Evolutionary conservation across 2,329 filamentous ascomycete genomes (phyloP).

Genomic region (Tolypocladium cylindrosporum): DNA sequence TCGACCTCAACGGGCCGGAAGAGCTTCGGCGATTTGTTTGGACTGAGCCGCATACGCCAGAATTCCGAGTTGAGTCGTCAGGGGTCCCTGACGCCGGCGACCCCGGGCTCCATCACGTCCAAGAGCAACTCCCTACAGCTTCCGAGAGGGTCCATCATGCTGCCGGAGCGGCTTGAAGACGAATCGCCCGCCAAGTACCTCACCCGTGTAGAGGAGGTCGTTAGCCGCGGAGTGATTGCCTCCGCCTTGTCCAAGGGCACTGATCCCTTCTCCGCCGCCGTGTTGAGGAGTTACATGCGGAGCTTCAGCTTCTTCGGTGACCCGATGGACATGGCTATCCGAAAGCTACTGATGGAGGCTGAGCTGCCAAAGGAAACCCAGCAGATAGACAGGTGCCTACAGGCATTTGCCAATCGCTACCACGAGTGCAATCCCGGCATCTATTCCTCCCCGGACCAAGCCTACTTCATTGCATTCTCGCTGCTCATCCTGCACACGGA

Average conservation of each 20-base stretch:
- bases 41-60: conserved; percentile 67
- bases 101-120: conserved; percentile 59
- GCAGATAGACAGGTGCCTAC: conserved; percentile 89
- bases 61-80: conserved; percentile 66
- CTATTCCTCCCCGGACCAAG: conserved; percentile 81
- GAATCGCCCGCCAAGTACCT: conserved; percentile 89
- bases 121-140: conserved; percentile 79
- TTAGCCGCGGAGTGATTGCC: conserved; percentile 75
- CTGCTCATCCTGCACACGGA: conserved; percentile 94
- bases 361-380: conserved; percentile 96
- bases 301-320: conserved; percentile 93
- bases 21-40: conserved; percentile 85
- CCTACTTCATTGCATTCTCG: conserved; percentile 97
- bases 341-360: conserved; percentile 92
- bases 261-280: conserved; percentile 73
- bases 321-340: conserved; percentile 94
- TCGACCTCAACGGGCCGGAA: conserved; percentile 87
- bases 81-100: conserved; percentile 58
- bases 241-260: conserved; percentile 77
- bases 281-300: conserved; percentile 89
- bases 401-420: conserved; percentile 92
- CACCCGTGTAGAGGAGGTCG: conserved; percentile 67
- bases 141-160: conserved; percentile 55
- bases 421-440: conserved; percentile 98
- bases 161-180: conserved; percentile 74